Percentiles rank a stretch among this genome's conserved stretches.
Conservation (phyloP, 257 asterid species). For the Primulina tabacum region DNA sequence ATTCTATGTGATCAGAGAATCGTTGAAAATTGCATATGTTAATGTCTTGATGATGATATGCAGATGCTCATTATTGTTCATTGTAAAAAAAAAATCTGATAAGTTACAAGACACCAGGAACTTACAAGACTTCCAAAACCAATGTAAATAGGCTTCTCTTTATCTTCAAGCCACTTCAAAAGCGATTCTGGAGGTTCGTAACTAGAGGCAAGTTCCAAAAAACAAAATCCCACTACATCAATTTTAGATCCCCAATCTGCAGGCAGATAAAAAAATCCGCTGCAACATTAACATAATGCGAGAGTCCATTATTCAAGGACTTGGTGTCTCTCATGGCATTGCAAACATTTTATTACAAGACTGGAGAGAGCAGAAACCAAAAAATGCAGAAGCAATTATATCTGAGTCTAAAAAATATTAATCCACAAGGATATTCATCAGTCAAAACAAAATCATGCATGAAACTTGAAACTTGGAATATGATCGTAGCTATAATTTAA, state of each 20-base stretch:
- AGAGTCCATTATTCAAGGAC: neutral
- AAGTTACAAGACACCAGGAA: slow-evolving; percentile 1
- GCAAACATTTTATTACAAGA: neutral
- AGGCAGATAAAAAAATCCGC: slow-evolving; percentile 15
- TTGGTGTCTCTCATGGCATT: neutral
- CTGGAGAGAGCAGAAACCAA: neutral
- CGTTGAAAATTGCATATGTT: neutral
- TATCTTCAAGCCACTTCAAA: slow-evolving; percentile 72
- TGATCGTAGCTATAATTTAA: neutral
- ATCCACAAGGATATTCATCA: neutral
- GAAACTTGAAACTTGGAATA: neutral
- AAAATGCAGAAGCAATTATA: neutral
- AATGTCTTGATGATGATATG: neutral
- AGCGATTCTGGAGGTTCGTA: slow-evolving; percentile 75
- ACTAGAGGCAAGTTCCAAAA: slow-evolving; percentile 85
- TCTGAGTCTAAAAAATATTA: neutral
- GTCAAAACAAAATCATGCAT: neutral
- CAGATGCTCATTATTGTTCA: neutral
- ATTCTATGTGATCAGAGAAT: no score
- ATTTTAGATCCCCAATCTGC: slow-evolving; percentile 93
- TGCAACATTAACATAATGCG: neutral
- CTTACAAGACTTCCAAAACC: slow-evolving; percentile 99
- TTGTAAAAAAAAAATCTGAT: neutral
- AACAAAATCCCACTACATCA: slow-evolving; percentile 93
- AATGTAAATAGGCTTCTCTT: slow-evolving; percentile 71